Percentiles rank a stretch among this genome's conserved stretches.
Conservation (phyloP, 169 alveolate species). For the Eimeria maxima region DNA sequence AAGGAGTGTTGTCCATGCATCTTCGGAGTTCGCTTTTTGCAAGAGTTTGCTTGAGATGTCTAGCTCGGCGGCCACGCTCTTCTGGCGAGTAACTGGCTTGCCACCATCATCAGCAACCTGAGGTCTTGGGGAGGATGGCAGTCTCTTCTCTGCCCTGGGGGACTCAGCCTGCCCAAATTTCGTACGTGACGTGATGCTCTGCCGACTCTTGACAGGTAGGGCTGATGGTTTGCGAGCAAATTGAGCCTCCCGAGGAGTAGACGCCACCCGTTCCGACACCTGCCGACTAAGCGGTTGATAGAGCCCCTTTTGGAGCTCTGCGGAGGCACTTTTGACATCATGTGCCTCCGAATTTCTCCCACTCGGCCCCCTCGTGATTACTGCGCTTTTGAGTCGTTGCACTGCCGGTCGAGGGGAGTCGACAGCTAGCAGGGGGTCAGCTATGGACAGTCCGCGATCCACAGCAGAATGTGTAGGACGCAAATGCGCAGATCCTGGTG, state of each 20-base stretch:
- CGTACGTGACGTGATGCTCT: constrained; percentile 4
- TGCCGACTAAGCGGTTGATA: constrained; percentile 29
- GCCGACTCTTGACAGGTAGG: constrained; percentile 18
- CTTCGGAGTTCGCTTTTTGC: constrained; percentile 26
- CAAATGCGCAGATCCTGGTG: background rate
- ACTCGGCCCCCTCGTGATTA: constrained; percentile 12
- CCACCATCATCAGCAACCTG: background rate
- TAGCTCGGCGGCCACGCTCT: background rate
- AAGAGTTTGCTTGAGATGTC: background rate
- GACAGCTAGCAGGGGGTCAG: constrained; percentile 47
- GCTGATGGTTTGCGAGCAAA: constrained; percentile 28
- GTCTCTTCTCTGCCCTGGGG: background rate
- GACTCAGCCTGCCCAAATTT: background rate
- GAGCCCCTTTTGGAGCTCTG: constrained; percentile 10
- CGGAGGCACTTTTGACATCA: constrained; percentile 25
- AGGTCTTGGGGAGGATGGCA: constrained; percentile 31
- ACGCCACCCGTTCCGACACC: constrained; percentile 8
- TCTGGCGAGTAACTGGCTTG: background rate
- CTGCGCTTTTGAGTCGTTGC: constrained; percentile 63
- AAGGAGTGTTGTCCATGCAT: constrained; percentile 9
- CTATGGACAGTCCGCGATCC: constrained; percentile 11
- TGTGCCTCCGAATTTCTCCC: background rate
- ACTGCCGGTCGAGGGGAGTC: constrained; percentile 32
- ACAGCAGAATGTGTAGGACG: background rate
- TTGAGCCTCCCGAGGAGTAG: constrained; percentile 6